Conservation (phyloP, 177 flowering plant species). For the Vitis hybrid region DNA sequence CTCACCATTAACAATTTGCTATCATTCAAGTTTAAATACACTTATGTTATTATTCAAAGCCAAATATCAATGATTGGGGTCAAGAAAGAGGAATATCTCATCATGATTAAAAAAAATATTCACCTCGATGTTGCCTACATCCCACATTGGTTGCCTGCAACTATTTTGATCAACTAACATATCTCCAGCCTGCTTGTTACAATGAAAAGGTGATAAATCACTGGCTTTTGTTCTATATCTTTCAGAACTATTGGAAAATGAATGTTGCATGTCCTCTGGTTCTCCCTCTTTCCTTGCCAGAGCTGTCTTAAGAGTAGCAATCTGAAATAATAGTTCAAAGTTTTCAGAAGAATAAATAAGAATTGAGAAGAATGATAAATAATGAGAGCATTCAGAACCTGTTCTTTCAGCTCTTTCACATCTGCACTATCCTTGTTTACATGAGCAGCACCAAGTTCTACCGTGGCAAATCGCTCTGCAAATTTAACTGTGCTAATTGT, state of each 20-base stretch:
- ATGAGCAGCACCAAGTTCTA: constrained; percentile 93
- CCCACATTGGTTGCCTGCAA: constrained; percentile 52
- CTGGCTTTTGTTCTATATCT: constrained; percentile 26
- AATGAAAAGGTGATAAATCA: constrained; percentile 32
- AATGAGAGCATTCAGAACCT: constrained; percentile 41
- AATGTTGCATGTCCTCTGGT: constrained; percentile 19
- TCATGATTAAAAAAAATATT: neutral
- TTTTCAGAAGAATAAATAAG: neutral
- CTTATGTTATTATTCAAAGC: neutral
- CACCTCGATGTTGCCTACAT: constrained; percentile 67
- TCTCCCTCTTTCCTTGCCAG: constrained; percentile 52
- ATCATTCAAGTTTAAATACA: too few species aligned
- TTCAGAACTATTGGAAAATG: constrained; percentile 27
- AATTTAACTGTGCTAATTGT: constrained; percentile 92
- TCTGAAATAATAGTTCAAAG: constrained; percentile 37
- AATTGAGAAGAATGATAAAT: neutral
- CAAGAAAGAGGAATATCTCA: neutral
- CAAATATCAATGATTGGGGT: neutral
- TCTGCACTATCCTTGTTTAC: constrained; percentile 75
- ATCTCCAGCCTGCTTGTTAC: constrained; percentile 26
- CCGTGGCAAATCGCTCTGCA: constrained; percentile 91
- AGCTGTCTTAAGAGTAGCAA: constrained; percentile 78
- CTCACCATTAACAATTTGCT: too few species aligned
- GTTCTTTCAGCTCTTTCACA: constrained; percentile 87
- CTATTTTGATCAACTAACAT: constrained; percentile 19